These are phyloP conservation scores for Protoeuglena noctilucae DNA, from an alignment of 139 green algal genomes.

Conservation along the genomic window DNA sequence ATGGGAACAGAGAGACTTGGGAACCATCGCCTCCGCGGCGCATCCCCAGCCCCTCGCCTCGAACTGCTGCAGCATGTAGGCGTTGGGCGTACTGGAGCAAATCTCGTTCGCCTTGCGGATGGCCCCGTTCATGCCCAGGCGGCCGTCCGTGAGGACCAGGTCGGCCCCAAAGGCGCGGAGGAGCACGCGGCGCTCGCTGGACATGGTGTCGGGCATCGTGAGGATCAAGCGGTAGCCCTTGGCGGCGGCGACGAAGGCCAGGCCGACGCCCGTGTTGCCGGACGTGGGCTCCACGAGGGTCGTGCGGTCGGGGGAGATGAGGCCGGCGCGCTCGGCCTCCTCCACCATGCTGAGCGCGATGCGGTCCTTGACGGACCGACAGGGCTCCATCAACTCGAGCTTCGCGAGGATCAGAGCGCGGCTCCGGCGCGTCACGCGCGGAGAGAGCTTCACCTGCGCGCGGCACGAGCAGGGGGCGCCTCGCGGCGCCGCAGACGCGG, in stretches of 20 bases:
- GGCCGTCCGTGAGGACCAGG: constrained; percentile 33
- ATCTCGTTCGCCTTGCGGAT: constrained; percentile 36
- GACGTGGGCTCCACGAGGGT: constrained; percentile 48
- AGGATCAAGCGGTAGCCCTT: constrained; percentile 20
- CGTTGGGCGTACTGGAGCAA: constrained; percentile 20
- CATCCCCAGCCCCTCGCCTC: constrained; percentile 34
- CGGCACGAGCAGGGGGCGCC: too few relatives aligned
- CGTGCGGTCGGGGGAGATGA: constrained; percentile 1
- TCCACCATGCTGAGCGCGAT: constrained; percentile 6
- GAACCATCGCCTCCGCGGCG: too few relatives aligned
- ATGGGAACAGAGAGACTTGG: too few relatives aligned
- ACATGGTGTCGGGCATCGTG: constrained; percentile 15
- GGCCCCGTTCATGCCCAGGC: constrained; percentile 62
- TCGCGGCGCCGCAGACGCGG: too few relatives aligned
- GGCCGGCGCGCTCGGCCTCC: background rate
- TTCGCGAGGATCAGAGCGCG: constrained; percentile 69
- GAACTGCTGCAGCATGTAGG: constrained; percentile 60
- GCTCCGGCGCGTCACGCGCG: constrained; percentile 48
- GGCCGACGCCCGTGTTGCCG: constrained; percentile 21
- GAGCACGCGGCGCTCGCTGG: constrained; percentile 13
- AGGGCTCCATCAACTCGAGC: constrained; percentile 87
- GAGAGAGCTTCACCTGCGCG: constrained; percentile 70
- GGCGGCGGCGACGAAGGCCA: constrained; percentile 26
- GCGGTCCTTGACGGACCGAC: constrained; percentile 13
- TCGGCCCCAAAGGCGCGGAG: constrained; percentile 35